Conservation (phyloP, 768 basidiomycete species). For the Dacryopinax primogenitus region DNA sequence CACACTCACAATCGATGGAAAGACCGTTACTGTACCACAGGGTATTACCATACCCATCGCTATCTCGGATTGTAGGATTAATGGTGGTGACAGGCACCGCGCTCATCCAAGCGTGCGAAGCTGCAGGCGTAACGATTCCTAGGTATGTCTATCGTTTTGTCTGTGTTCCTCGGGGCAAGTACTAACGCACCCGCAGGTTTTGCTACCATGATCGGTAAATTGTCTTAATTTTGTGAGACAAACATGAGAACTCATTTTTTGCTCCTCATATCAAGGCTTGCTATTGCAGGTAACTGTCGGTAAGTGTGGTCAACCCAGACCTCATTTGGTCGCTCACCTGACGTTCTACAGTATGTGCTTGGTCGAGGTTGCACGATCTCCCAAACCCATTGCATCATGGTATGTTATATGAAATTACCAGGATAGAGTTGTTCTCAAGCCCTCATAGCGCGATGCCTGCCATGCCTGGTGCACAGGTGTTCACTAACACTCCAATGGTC, state of each 20-base stretch:
- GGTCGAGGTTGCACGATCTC: conserved; percentile 91
- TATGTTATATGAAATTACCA: conserved; percentile 26
- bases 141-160: conserved; percentile 36
- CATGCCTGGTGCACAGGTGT: conserved; percentile 85
- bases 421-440: conserved; percentile 10
- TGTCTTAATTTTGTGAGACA: not conserved
- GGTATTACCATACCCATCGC: conserved; percentile 45
- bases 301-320: conserved; percentile 29
- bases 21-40: conserved; percentile 93
- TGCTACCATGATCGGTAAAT: conserved; percentile 73
- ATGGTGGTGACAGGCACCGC: conserved; percentile 52
- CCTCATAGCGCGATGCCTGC: conserved; percentile 81
- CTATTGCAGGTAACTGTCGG: conserved; percentile 97
- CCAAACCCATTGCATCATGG: conserved; percentile 93
- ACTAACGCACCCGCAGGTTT: conserved; percentile 37
- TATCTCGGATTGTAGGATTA: conserved; percentile 7
- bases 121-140: conserved; percentile 68
- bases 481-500: conserved; percentile 81
- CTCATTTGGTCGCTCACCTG: conserved; percentile 13
- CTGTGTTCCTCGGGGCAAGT: conserved; percentile 12
- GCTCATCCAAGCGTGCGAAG: conserved; percentile 93
- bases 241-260: conserved; percentile 18
- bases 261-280: conserved; percentile 50
- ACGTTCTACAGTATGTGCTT: conserved; percentile 73
- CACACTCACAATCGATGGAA: conserved; percentile 90